Evolutionary conservation across 176 grass and related monocot species (phyloP), one percentile per base, ranked within the genome.

Genomic region (Oryza australiensis): DNA sequence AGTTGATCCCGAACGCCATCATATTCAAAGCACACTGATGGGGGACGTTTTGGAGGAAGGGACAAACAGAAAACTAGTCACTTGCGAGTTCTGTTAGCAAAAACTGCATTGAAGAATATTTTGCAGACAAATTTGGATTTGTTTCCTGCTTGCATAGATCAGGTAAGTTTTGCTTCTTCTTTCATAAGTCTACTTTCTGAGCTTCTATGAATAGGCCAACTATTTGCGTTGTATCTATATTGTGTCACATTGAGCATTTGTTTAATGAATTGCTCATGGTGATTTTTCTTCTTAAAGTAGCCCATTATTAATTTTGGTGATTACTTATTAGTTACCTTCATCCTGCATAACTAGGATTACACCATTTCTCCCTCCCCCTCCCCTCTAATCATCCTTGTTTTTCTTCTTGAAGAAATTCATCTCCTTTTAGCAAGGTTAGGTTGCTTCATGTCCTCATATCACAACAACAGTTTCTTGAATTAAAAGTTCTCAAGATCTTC

Each of bases 91-190:
- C 90, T 98, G 41, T 84, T 98, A 84, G 95, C 95, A 41, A 98
- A 98, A 91, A 95, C 86, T 7, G 95, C 90, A 6, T 76, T 95
- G 57, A 98, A 95, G 80, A 98, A 93, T 87, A 90, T 95, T 84
- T 76, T 98, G 62, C 92, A 92, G 33, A 95, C 93, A 86, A 98
- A 95, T 90, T 85, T 98, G 34, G 96, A 98, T 59, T 62, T 98
- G 46, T 95, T 95, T 81, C 95, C 92, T 91, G 76, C 89, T 93
- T 98, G 88, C 75, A 95, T 98, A 84, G 95, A 98, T 85, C 90
- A 93, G 90, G 96, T 98, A 75, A 81, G 24, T 57, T 69, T 80
- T 67, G 26, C 72, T 77, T 22, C 60, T 83, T 57, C 60, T 83
- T 57, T 43, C 22, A 68, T 30, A 42, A 73, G 68, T 30, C 46